phyloP scores from a whole-genome alignment of 108 stramenopile species.

The Bacterosira constricta region DNA sequence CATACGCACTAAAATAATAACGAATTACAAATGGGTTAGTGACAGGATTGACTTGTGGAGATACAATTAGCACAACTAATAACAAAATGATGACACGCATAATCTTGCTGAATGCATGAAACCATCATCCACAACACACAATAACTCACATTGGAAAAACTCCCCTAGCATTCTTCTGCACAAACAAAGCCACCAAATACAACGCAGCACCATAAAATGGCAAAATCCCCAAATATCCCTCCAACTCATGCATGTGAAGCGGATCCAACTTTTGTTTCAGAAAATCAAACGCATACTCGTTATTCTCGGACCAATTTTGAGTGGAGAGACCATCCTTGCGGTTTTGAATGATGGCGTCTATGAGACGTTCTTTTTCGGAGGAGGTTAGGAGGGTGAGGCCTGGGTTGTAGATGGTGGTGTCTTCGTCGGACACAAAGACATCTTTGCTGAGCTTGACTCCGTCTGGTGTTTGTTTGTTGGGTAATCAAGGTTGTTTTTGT shows the following conservation, averaged over 20 bases:
- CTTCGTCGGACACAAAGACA: conserved; percentile 76
- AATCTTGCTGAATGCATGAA: no score
- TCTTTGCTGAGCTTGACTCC: conserved; percentile 76
- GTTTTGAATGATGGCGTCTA: conserved; percentile 59
- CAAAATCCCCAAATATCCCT: conserved; percentile 68
- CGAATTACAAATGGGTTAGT: not conserved
- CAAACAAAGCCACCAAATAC: conserved; percentile 74
- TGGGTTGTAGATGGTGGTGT: conserved; percentile 88
- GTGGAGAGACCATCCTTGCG: conserved; percentile 51
- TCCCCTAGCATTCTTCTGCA: conserved; percentile 68
- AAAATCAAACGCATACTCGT: conserved; percentile 68
- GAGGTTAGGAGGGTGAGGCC: conserved; percentile 74
- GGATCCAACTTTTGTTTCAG: conserved; percentile 75
- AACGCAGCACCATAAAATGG: conserved; percentile 71
- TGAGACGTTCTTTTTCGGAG: conserved; percentile 75
- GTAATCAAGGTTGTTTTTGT: no score
- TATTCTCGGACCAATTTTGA: conserved; percentile 68
- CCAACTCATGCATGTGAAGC: conserved; percentile 71
- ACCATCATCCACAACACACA: no score
- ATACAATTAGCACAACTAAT: no score
- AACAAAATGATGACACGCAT: no score
- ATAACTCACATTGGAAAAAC: conserved; percentile 54
- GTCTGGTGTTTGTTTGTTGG: no score
- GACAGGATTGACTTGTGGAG: no score
- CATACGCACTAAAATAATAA: conserved; percentile 52